Conservation (phyloP, 768 basidiomycete species). For the Vararia minispora region DNA sequence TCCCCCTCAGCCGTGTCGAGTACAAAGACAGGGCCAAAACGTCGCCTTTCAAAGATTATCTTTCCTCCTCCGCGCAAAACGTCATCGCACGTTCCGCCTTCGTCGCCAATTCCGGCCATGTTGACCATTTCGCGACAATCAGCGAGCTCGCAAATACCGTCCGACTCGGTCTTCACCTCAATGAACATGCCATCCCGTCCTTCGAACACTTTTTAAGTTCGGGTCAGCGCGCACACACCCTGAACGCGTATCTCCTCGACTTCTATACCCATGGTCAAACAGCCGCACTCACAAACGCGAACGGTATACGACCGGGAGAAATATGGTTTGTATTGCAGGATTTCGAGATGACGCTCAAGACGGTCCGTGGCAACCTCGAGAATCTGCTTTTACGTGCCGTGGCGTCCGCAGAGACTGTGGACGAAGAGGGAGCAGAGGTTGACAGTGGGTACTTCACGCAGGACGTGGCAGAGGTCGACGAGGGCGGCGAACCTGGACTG, state of each 20-base stretch:
- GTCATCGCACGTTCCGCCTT: slow-evolving; percentile 45
- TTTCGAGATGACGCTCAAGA: slow-evolving; percentile 38
- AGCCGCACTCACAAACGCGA: slow-evolving; percentile 34
- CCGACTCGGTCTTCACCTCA: slow-evolving; percentile 42
- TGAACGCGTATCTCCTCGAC: slow-evolving; percentile 61
- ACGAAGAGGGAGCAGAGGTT: slow-evolving; percentile 15
- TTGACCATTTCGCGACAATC: slow-evolving; percentile 39
- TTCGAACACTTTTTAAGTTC: slow-evolving; percentile 24
- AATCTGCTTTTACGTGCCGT: slow-evolving; percentile 25
- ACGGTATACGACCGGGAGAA: slow-evolving; percentile 49
- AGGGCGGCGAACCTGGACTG: slow-evolving; percentile 16
- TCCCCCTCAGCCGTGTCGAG: slow-evolving; percentile 36
- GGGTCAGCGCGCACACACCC: slow-evolving; percentile 17
- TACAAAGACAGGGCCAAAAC: slow-evolving; percentile 8
- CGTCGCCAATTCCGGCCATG: slow-evolving; percentile 58
- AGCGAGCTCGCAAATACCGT: slow-evolving; percentile 40
- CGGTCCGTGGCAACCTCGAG: slow-evolving; percentile 38
- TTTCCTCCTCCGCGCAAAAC: slow-evolving; percentile 27
- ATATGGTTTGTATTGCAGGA: slow-evolving; percentile 57
- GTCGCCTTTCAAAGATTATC: slow-evolving; percentile 24
- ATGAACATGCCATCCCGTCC: slow-evolving; percentile 51
- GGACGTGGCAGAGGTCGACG: slow-evolving; percentile 21
- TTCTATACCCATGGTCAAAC: slow-evolving; percentile 59
- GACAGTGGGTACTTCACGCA: slow-evolving; percentile 24
- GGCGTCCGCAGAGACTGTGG: slow-evolving; percentile 7